Evolutionary conservation across 2,329 filamentous ascomycete species (phyloP).

Genomic region (Botryotinia globosa): DNA sequence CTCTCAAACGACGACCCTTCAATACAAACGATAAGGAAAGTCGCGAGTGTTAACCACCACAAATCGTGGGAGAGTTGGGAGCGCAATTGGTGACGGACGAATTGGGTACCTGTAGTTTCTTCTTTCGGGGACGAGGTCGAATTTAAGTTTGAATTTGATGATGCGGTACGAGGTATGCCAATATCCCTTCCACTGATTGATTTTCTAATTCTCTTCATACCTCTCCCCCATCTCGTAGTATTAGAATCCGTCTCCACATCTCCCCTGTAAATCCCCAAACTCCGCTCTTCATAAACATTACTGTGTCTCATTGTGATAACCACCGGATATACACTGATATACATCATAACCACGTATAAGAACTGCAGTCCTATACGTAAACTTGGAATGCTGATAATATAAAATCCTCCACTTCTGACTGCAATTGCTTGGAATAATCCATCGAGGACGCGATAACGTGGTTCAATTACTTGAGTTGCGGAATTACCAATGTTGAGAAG

Average conservation of each 20-base stretch:
- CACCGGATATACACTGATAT: constrained; percentile 61
- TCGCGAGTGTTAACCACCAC: constrained; percentile 61
- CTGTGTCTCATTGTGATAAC: constrained; percentile 64
- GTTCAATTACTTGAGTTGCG: constrained; percentile 50
- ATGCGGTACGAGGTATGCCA: background rate
- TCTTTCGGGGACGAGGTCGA: background rate
- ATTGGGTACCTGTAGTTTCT: constrained; percentile 17
- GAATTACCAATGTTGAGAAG: constrained; percentile 62
- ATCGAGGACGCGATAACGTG: constrained; percentile 56
- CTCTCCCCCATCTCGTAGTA: constrained; percentile 19
- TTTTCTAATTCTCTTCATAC: background rate
- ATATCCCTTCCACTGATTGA: constrained; percentile 10
- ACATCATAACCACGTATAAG: constrained; percentile 64
- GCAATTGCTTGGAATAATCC: constrained; percentile 65
- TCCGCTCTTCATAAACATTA: constrained; percentile 70
- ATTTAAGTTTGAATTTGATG: background rate
- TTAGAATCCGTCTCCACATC: background rate
- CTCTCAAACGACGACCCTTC: constrained; percentile 54
- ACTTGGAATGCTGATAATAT: constrained; percentile 34
- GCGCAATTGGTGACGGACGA: constrained; percentile 50
- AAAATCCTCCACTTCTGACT: constrained; percentile 64
- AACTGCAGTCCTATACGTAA: constrained; percentile 38
- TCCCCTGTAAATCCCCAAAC: constrained; percentile 56
- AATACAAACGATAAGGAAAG: constrained; percentile 58
- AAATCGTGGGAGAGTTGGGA: constrained; percentile 65